A percentile compares a stretch with the other conserved stretches of the same genome.
These are phyloP conservation scores for Colletotrichum gigasporum DNA, from an alignment of 2,329 filamentous ascomycete species.

Conservation along the genomic window DNA sequence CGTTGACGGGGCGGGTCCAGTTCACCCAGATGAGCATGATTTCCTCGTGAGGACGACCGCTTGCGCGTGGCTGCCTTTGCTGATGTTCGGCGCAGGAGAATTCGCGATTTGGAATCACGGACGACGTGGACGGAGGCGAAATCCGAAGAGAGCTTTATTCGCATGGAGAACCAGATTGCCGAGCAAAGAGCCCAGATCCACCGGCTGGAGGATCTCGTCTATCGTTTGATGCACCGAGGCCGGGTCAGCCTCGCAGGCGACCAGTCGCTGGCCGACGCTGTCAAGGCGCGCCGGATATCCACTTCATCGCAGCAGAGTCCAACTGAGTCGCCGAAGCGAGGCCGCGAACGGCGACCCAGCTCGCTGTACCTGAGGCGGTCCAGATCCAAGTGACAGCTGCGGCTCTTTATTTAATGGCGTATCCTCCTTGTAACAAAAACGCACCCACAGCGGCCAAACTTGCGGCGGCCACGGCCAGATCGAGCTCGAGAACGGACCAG, in stretches of 20 bases:
- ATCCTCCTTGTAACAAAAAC: conserved; percentile 61
- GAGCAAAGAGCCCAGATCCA: conserved; percentile 40
- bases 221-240: conserved; percentile 36
- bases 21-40: conserved; percentile 61
- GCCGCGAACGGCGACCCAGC: conserved; percentile 8
- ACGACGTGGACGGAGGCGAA: conserved; percentile 41
- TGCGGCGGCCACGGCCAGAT: conserved; percentile 70
- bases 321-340: conserved; percentile 11
- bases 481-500: conserved; percentile 90
- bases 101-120: conserved; percentile 46
- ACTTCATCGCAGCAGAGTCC: conserved; percentile 13
- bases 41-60: conserved; percentile 45
- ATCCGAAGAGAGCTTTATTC: conserved; percentile 38
- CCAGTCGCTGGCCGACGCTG: conserved; percentile 12
- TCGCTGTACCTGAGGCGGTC: conserved; percentile 8
- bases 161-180: conserved; percentile 37
- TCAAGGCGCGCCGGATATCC: conserved; percentile 18
- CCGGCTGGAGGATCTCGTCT: conserved; percentile 39
- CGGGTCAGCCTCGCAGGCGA: conserved; percentile 26
- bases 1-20: conserved; percentile 53
- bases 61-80: not conserved
- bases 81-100: conserved; percentile 35
- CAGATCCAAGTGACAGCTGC: conserved; percentile 17
- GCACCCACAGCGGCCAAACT: conserved; percentile 57
- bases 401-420: conserved; percentile 49